Evolutionary conservation across 331 rosid species (phyloP), one percentile per base, ranked within the genome.

Genomic region (Erythrophleum ivorense): DNA sequence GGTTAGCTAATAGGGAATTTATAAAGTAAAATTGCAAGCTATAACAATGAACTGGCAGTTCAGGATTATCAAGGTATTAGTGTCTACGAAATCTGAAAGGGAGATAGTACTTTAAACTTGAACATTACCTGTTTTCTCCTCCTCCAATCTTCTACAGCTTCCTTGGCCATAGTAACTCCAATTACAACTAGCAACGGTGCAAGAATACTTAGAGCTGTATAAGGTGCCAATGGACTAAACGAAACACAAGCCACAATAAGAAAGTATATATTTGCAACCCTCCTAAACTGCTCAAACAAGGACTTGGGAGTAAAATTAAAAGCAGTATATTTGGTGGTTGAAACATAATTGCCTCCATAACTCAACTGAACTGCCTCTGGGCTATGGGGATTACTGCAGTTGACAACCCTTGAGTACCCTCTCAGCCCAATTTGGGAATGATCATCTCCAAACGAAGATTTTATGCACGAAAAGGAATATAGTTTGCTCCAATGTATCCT

Each of bases 251-350:
- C 92, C 34, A 91, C 97, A 77, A 93, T 58, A 48, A 93, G 93
- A 85, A 93, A 93, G 84, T 93, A 93, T 36, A 93, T 83, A 79
- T 93, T 93, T 69, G 97, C 97, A 79, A 91, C 97, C 83, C 97
- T 89, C 81, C 93, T 88, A 81, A 93, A 91, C 85, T 93, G 97
- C 87, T 93, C 97, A 85, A 90, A 93, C 34, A 93, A 83, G n/a
- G 97, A 90, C 90, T 93, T 93, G 5, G 97, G 93, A 53, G 91
- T 77, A 45, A 93, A 93, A 88, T 90, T 93, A n/a, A 76, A 80
- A 13, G 83, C 89, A 16, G 97, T 85, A 55, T 93, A 93, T 85
- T 93, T 93, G 2, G 97, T 90, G 0, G 94, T 91, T 18, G 93
- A 93, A 54, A 93, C 97, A 86, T 88, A 88, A 55, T 93, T 93